A percentile compares a stretch with the other conserved stretches of the same genome.
phyloP scores from a whole-genome alignment of 2,329 filamentous ascomycete species.

The Torrubiella hemipterigena region DNA sequence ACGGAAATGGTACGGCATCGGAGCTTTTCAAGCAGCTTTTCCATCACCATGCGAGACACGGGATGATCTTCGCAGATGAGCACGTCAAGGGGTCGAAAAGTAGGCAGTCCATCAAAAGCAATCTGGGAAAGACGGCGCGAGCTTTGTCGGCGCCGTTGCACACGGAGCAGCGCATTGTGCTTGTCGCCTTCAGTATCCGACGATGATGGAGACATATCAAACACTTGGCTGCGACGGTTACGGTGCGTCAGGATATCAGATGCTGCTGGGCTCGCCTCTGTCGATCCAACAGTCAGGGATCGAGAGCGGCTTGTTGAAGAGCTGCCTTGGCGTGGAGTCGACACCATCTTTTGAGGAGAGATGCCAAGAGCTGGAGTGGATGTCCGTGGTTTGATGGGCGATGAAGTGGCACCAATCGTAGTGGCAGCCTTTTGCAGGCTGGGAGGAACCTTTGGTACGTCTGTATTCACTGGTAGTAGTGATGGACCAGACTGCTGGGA shows the following conservation, averaged over 20 bases:
- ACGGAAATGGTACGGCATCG: slow-evolving; percentile 90
- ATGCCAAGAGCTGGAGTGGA: slow-evolving; percentile 37
- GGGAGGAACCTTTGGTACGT: slow-evolving; percentile 52
- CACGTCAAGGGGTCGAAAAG: slow-evolving; percentile 84
- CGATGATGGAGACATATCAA: slow-evolving; percentile 93
- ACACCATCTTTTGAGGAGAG: slow-evolving; percentile 51
- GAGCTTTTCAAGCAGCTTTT: slow-evolving; percentile 88
- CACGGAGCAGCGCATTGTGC: slow-evolving; percentile 78
- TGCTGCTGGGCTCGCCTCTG: slow-evolving; percentile 70
- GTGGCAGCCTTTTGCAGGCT: slow-evolving; percentile 49
- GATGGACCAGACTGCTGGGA: slow-evolving; percentile 64
- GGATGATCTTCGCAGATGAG: slow-evolving; percentile 97
- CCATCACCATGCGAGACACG: slow-evolving; percentile 97
- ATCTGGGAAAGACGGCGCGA: slow-evolving; percentile 91
- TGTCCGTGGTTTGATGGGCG: slow-evolving; percentile 44
- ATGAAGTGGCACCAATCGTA: slow-evolving; percentile 37
- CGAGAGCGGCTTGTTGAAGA: slow-evolving; percentile 60
- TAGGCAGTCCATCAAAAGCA: slow-evolving; percentile 69
- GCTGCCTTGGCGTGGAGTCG: slow-evolving; percentile 51
- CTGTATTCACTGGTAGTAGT: slow-evolving; percentile 54
- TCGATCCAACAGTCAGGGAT: slow-evolving; percentile 87
- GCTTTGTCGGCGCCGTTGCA: slow-evolving; percentile 88
- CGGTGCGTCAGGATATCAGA: slow-evolving; percentile 66
- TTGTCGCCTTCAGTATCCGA: slow-evolving; percentile 95
- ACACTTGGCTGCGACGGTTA: slow-evolving; percentile 85